Percentiles rank a stretch among this genome's conserved stretches.
phyloP scores from a whole-genome alignment of 192 early-diverging fungal genomes.

The Backusella westeae region DNA sequence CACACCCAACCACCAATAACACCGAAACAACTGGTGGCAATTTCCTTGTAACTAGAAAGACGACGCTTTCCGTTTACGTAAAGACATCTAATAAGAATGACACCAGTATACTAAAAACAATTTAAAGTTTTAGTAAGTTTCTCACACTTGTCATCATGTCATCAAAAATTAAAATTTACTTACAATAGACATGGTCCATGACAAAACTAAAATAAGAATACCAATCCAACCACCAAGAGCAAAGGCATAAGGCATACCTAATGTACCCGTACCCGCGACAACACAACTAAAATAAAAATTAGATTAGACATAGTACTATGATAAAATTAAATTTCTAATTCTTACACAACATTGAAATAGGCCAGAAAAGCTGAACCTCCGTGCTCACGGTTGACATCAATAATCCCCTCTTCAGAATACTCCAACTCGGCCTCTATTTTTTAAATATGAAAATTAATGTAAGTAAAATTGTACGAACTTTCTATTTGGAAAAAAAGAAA shows the following conservation, averaged over 20 bases:
- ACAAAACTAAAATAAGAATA: constrained; percentile 60
- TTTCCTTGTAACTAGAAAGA: constrained; percentile 60
- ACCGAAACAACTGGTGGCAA: constrained; percentile 76
- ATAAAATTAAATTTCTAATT: no score
- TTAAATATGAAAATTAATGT: not conserved
- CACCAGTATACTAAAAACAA: constrained; percentile 52
- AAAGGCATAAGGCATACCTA: constrained; percentile 82
- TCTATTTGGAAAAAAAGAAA: no score
- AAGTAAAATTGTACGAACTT: not conserved
- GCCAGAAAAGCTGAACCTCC: constrained; percentile 48
- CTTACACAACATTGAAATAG: constrained; percentile 47
- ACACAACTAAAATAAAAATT: constrained; percentile 43
- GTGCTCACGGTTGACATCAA: constrained; percentile 16
- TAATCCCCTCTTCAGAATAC: constrained; percentile 8
- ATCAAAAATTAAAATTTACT: not conserved
- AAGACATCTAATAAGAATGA: constrained; percentile 70
- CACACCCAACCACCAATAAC: constrained; percentile 57
- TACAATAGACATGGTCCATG: constrained; percentile 62
- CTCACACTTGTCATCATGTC: not conserved
- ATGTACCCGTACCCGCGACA: constrained; percentile 81
- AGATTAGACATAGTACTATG: no score
- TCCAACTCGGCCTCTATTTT: constrained; percentile 7
- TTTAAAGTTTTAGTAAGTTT: not conserved
- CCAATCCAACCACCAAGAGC: constrained; percentile 77
- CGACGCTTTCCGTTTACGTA: constrained; percentile 65